These are phyloP conservation scores for Fusarium hostae DNA, from an alignment of 2,329 filamentous ascomycete species.

Conservation along the genomic window DNA sequence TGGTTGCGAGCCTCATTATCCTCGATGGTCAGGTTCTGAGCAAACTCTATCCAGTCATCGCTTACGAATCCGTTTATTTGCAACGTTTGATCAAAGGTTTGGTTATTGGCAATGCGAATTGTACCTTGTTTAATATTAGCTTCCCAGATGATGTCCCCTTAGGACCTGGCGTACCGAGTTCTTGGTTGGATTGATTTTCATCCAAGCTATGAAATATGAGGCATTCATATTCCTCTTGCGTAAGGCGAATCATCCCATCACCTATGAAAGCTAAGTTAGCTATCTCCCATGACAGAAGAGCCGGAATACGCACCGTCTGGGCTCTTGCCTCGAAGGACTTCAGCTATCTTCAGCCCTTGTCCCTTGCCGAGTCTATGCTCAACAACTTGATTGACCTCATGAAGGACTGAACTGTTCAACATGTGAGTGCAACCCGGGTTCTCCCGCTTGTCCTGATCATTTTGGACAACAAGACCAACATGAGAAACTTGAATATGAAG, in stretches of 20 bases:
- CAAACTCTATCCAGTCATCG: not conserved
- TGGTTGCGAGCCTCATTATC: conserved; percentile 1
- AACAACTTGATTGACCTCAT: not conserved
- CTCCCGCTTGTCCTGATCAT: not conserved
- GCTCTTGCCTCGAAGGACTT: not conserved
- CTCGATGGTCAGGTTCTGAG: not conserved
- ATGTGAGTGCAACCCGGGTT: not conserved
- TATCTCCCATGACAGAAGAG: too few species aligned
- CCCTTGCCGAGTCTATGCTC: conserved; percentile 3
- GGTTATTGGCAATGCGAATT: not conserved
- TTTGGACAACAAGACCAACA: not conserved
- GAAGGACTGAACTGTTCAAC: not conserved
- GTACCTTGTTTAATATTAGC: not conserved
- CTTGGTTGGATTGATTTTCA: not conserved
- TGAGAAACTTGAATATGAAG: conserved; percentile 6
- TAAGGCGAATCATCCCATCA: conserved; percentile 3
- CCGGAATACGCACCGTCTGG: not conserved
- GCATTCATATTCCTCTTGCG: conserved; percentile 3
- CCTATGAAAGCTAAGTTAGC: not conserved
- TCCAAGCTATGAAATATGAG: not conserved
- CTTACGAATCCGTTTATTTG: not conserved
- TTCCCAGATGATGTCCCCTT: not conserved
- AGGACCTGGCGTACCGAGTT: not conserved
- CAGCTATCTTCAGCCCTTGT: not conserved
- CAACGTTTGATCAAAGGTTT: not conserved